phyloP scores from a whole-genome alignment of 768 basidiomycete species.

The Serpula lacrymans region DNA sequence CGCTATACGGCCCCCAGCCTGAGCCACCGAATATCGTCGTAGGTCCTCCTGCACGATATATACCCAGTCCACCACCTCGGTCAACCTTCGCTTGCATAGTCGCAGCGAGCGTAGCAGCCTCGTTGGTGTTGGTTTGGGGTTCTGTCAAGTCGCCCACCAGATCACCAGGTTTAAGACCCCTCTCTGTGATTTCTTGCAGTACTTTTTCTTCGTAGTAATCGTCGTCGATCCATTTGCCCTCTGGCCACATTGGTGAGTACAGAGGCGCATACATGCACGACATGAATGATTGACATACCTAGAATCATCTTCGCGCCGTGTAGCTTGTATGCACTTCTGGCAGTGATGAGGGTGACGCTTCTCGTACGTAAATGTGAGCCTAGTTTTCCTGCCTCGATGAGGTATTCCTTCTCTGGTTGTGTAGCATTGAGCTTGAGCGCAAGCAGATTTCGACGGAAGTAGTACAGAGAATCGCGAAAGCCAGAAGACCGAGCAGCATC shows the following conservation, averaged over 20 bases:
- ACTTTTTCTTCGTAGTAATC: constrained; percentile 94
- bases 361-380: constrained; percentile 85
- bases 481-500: constrained; percentile 96
- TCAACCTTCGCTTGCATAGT: constrained; percentile 21
- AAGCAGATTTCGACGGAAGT: constrained; percentile 88
- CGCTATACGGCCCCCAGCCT: constrained; percentile 86
- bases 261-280: background rate
- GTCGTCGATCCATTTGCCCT: constrained; percentile 89
- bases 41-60: constrained; percentile 89
- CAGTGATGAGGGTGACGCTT: constrained; percentile 91
- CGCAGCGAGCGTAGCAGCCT: constrained; percentile 37
- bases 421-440: constrained; percentile 90
- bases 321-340: constrained; percentile 89
- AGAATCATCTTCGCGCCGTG: constrained; percentile 90
- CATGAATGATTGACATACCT: constrained; percentile 44
- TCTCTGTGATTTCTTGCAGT: constrained; percentile 70
- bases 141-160: constrained; percentile 81
- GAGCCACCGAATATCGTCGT: constrained; percentile 87
- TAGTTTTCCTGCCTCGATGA: constrained; percentile 86
- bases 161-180: constrained; percentile 80
- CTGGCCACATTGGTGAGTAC: constrained; percentile 36
- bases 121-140: constrained; percentile 50
- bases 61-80: constrained; percentile 53
- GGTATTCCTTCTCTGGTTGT: constrained; percentile 86
- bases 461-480: constrained; percentile 96